Conservation (phyloP, 257 asterid species). For the Plectranthus barbatus region DNA sequence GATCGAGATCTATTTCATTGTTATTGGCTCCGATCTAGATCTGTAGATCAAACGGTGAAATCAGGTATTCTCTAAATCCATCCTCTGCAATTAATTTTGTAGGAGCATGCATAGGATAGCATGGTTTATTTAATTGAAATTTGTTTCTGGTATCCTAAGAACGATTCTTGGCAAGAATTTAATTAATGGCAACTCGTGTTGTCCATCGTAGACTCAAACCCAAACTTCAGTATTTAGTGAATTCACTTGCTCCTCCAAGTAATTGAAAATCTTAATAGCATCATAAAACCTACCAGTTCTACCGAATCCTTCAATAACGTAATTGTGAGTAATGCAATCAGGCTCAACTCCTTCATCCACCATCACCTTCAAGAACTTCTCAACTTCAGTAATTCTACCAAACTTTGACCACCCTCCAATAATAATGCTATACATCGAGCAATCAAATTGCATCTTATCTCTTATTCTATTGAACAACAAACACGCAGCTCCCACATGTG, state of each 20-base stretch:
- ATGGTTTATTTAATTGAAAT: too few species aligned
- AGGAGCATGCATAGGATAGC: too few species aligned
- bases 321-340: slow-evolving; percentile 47
- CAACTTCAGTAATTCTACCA: slow-evolving; percentile 63
- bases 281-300: slow-evolving; percentile 59
- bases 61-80: too few species aligned
- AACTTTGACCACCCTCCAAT: slow-evolving; percentile 77
- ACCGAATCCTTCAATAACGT: slow-evolving; percentile 66
- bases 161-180: too few species aligned
- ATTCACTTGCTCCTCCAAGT: slow-evolving; percentile 41
- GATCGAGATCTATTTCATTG: too few species aligned
- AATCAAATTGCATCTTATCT: slow-evolving; percentile 39
- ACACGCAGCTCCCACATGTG: slow-evolving; percentile 53
- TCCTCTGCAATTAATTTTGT: too few species aligned
- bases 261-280: slow-evolving; percentile 46
- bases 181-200: too few species aligned
- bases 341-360: slow-evolving; percentile 67
- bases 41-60: too few species aligned
- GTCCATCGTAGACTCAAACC: too few species aligned
- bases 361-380: slow-evolving; percentile 51
- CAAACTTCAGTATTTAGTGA: slow-evolving; percentile 41
- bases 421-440: slow-evolving; percentile 38
- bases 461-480: slow-evolving; percentile 50
- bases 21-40: too few species aligned
- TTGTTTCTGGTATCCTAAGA: too few species aligned